Conservation (phyloP, 129 eudicot genomes). For the Helianthus tuberosus region DNA sequence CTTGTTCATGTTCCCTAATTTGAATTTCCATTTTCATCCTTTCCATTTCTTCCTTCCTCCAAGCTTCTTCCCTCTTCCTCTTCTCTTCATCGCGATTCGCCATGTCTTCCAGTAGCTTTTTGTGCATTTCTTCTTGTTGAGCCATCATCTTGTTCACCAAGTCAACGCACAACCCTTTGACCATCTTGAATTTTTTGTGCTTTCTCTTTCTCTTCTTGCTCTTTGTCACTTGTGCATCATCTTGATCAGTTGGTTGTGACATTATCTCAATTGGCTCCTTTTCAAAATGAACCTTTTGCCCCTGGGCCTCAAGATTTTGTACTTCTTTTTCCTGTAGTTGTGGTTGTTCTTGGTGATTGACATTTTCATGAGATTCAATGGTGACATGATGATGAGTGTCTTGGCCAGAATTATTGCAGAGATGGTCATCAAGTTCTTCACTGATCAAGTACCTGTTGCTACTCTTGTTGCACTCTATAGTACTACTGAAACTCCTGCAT, state of each 20-base stretch:
- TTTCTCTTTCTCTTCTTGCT: conserved; percentile 53
- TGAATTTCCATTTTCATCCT: conserved; percentile 58
- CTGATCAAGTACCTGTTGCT: conserved; percentile 45
- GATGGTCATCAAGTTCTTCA: conserved; percentile 71
- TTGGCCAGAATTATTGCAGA: conserved; percentile 37
- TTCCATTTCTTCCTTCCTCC: conserved; percentile 70
- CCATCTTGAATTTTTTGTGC: conserved; percentile 59
- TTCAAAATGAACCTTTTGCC: conserved; percentile 31
- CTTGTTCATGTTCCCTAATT: conserved; percentile 58
- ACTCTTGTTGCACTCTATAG: conserved; percentile 45
- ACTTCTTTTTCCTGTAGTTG: conserved; percentile 10
- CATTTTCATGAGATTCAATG: conserved; percentile 17
- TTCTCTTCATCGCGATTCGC: conserved; percentile 62
- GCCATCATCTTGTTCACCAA: conserved; percentile 71
- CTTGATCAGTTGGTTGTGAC: conserved; percentile 29
- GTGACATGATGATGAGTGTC: conserved; percentile 16
- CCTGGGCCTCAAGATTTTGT: conserved; percentile 20
- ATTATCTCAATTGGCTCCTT: conserved; percentile 18
- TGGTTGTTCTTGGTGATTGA: conserved; percentile 25
- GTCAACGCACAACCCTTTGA: conserved; percentile 59
- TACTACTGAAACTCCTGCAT: conserved; percentile 51
- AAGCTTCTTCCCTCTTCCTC: conserved; percentile 71
- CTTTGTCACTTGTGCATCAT: conserved; percentile 24
- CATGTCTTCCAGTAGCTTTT: conserved; percentile 70
- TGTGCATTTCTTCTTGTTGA: conserved; percentile 79